These are phyloP conservation scores for Letharia columbiana DNA, from an alignment of 495 filamentous ascomycete species.

Conservation along the genomic window DNA sequence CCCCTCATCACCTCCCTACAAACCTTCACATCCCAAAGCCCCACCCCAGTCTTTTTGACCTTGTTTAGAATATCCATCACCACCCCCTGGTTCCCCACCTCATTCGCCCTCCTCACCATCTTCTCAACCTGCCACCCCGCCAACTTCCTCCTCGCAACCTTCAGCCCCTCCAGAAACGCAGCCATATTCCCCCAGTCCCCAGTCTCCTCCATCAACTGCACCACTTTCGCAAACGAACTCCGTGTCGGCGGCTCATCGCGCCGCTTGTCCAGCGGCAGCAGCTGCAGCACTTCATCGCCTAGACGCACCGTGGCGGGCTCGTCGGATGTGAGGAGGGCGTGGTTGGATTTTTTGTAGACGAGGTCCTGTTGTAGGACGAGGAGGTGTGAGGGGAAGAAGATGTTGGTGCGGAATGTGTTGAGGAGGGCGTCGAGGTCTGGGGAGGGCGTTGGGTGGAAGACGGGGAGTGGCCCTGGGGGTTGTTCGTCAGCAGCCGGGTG, in stretches of 20 bases:
- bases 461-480: constrained; percentile 18
- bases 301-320: constrained; percentile 23
- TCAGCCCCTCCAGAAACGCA: constrained; percentile 18
- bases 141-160: constrained; percentile 16
- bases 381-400: constrained; percentile 27
- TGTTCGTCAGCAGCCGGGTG: too few species aligned
- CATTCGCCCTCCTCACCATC: constrained; percentile 18
- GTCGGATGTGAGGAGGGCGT: constrained; percentile 21
- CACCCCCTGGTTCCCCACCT: constrained; percentile 12
- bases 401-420: constrained; percentile 23
- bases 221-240: constrained; percentile 10
- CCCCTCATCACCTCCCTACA: constrained; percentile 22
- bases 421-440: constrained; percentile 23
- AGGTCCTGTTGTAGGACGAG: constrained; percentile 18
- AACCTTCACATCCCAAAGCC: constrained; percentile 17
- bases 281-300: constrained; percentile 16
- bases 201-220: constrained; percentile 17
- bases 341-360: constrained; percentile 21
- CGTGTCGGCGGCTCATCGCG: constrained; percentile 21
- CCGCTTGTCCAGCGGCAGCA: constrained; percentile 12
- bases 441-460: constrained; percentile 22
- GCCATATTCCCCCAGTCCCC: constrained; percentile 22
- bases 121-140: constrained; percentile 23
- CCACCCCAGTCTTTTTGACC: constrained; percentile 22
- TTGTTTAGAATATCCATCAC: constrained; percentile 16